Evolutionary conservation across 2,329 filamentous ascomycete species (phyloP).

Genomic region (Cucurbitaria berberidis): DNA sequence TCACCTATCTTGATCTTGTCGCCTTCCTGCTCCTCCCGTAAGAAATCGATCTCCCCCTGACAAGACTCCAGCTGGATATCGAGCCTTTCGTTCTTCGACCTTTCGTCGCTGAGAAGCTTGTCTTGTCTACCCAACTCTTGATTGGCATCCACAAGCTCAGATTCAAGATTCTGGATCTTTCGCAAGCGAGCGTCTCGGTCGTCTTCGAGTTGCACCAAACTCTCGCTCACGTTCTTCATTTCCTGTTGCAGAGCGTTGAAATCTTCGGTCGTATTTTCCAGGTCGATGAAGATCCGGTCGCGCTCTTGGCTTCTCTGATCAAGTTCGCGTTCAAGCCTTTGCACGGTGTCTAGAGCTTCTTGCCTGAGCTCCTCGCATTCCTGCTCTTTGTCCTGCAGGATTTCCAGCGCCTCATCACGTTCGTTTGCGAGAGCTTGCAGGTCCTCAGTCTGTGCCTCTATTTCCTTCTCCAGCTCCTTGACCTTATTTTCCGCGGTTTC

Average conservation of each 20-base stretch:
- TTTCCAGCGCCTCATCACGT: slow-evolving; percentile 81
- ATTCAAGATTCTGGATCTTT: slow-evolving; percentile 81
- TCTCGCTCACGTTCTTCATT: slow-evolving; percentile 90
- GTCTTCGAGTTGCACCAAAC: slow-evolving; percentile 85
- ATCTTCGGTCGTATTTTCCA: slow-evolving; percentile 81
- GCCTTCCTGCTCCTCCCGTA: slow-evolving; percentile 93
- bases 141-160: slow-evolving; percentile 82
- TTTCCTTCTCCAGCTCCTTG: slow-evolving; percentile 77
- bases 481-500: slow-evolving; percentile 65
- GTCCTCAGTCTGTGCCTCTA: slow-evolving; percentile 80
- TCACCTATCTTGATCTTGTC: slow-evolving; percentile 99
- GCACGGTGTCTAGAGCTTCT: slow-evolving; percentile 66
- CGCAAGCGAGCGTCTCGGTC: slow-evolving; percentile 80
- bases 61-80: slow-evolving; percentile 91
- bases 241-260: slow-evolving; percentile 91
- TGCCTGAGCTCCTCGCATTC: slow-evolving; percentile 60
- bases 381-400: slow-evolving; percentile 69
- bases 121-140: slow-evolving; percentile 86
- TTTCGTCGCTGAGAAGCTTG: slow-evolving; percentile 80
- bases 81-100: slow-evolving; percentile 85
- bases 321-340: slow-evolving; percentile 66
- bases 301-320: slow-evolving; percentile 76
- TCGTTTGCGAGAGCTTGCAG: slow-evolving; percentile 79
- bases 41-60: slow-evolving; percentile 90
- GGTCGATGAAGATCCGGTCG: slow-evolving; percentile 71